phyloP scores from a whole-genome alignment of 108 stramenopile genomes.

The Pseudonitzschia delicatissima region DNA sequence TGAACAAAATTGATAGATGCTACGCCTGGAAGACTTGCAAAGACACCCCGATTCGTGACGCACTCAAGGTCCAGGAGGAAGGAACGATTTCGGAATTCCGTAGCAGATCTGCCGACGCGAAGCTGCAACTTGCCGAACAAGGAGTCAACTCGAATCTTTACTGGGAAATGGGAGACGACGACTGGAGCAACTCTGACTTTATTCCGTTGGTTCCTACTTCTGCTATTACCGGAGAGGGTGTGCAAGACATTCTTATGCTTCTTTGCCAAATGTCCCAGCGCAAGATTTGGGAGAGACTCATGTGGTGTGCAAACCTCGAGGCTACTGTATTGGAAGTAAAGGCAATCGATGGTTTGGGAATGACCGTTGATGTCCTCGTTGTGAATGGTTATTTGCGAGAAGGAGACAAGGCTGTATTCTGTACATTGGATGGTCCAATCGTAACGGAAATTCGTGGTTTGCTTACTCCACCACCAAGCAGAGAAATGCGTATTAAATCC shows the following conservation, averaged over 20 bases:
- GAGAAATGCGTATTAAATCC: conserved; percentile 97
- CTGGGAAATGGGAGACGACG: conserved; percentile 98
- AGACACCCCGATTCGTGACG: conserved; percentile 91
- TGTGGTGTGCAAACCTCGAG: conserved; percentile 93
- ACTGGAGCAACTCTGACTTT: conserved; percentile 87
- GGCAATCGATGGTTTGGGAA: conserved; percentile 97
- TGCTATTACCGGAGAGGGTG: conserved; percentile 98
- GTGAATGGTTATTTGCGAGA: conserved; percentile 91
- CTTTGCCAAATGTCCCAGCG: conserved; percentile 93
- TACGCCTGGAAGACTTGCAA: conserved; percentile 96
- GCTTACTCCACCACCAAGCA: conserved; percentile 95
- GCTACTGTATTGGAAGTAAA: conserved; percentile 98
- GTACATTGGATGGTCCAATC: conserved; percentile 96
- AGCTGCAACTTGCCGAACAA: conserved; percentile 88
- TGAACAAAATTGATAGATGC: conserved; percentile 99
- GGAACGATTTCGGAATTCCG: conserved; percentile 92
- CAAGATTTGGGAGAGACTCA: conserved; percentile 87
- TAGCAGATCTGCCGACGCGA: conserved; percentile 73
- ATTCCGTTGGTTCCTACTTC: conserved; percentile 97
- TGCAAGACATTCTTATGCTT: conserved; percentile 94
- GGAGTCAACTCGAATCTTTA: conserved; percentile 98
- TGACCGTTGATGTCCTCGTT: conserved; percentile 97
- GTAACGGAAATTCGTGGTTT: conserved; percentile 96
- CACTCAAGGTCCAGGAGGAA: conserved; percentile 88
- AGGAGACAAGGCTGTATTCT: conserved; percentile 96